phyloP scores from a whole-genome alignment of 2,329 filamentous ascomycete genomes.

The Didymella glomerata region DNA sequence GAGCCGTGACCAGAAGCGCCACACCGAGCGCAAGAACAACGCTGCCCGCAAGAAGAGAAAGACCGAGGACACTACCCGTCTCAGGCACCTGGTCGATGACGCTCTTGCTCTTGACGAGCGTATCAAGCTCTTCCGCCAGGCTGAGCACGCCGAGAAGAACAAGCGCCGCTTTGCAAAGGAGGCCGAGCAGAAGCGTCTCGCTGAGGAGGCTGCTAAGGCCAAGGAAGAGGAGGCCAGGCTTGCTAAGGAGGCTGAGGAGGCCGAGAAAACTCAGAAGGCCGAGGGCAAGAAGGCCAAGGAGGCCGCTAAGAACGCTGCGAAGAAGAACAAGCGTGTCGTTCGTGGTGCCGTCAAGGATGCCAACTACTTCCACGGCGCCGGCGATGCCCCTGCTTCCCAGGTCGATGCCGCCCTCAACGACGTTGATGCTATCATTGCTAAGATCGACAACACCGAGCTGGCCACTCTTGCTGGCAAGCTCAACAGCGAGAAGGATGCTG shows the following conservation, averaged over 20 bases:
- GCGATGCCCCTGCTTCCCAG: slow-evolving; percentile 75
- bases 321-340: slow-evolving; percentile 99
- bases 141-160: slow-evolving; percentile 93
- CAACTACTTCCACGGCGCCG: slow-evolving; percentile 83
- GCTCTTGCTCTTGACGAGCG: slow-evolving; percentile 85
- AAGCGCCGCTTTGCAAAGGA: slow-evolving; percentile 92
- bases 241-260: slow-evolving; percentile 83
- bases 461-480: slow-evolving; percentile 83
- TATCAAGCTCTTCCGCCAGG: slow-evolving; percentile 96
- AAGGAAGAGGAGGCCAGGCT: slow-evolving; percentile 85
- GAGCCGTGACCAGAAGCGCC: slow-evolving; percentile 98
- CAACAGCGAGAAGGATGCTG: slow-evolving; percentile 76
- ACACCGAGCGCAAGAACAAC: slow-evolving; percentile 97
- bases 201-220: slow-evolving; percentile 82
- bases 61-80: slow-evolving; percentile 92
- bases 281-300: slow-evolving; percentile 96
- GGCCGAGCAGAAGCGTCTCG: slow-evolving; percentile 85
- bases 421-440: slow-evolving; percentile 84
- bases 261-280: slow-evolving; percentile 84
- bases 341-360: slow-evolving; percentile 94
- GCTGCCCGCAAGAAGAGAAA: slow-evolving; percentile 99
- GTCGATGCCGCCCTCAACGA: slow-evolving; percentile 86
- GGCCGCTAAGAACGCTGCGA: slow-evolving; percentile 96
- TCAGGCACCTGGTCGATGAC: slow-evolving; percentile 90
- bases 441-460: slow-evolving; percentile 91